Conservation (phyloP, 495 filamentous ascomycete genomes). For the Talaromyces wortmannii region DNA sequence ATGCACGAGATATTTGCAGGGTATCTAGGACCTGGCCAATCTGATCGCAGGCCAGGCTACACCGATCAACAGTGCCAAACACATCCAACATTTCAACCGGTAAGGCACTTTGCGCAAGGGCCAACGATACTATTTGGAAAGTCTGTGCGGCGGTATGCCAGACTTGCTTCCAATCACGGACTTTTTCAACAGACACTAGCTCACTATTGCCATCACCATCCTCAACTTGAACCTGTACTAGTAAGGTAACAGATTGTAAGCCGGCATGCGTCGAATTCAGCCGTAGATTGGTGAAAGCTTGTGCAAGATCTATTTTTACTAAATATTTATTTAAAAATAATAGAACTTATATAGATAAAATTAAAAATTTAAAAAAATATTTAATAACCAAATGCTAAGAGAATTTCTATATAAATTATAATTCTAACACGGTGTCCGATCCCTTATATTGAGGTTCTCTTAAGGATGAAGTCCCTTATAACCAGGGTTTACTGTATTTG, state of each 20-base stretch:
- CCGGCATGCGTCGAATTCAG: background rate
- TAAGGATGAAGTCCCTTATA: no score
- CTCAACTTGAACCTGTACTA: background rate
- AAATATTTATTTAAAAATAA: no score
- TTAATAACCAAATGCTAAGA: no score
- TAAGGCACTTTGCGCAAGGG: background rate
- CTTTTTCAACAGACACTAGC: background rate
- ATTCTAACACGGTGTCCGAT: no score
- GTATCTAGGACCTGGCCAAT: background rate
- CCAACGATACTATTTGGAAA: background rate
- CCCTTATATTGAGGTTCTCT: no score
- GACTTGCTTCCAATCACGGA: conserved; percentile 1
- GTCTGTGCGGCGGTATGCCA: background rate
- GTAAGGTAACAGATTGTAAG: background rate
- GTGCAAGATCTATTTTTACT: no score
- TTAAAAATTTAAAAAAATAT: no score
- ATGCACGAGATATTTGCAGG: background rate
- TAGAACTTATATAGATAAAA: no score
- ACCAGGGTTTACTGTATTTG: no score
- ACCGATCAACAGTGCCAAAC: background rate
- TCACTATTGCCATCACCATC: background rate
- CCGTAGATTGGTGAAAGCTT: no score
- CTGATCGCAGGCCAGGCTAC: background rate
- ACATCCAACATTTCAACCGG: background rate
- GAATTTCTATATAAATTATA: no score